Evolutionary conservation across 345 rosid genomes (phyloP).

Genomic region (Murraya paniculata): DNA sequence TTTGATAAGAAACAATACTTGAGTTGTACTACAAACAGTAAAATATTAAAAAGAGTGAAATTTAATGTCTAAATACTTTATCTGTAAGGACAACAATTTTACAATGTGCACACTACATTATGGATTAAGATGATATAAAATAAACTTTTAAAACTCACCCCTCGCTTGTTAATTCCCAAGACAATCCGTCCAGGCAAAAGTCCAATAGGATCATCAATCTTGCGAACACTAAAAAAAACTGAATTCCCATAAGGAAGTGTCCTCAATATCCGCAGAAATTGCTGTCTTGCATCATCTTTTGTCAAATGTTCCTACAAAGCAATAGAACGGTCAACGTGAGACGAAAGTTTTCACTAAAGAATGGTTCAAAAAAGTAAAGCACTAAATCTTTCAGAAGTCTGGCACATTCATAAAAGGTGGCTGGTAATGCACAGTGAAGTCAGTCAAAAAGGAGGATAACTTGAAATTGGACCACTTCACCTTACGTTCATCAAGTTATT

Average conservation of each 20-base stretch:
- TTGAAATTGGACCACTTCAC: background rate
- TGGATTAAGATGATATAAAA: background rate
- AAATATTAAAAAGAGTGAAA: no score
- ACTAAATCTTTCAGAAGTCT: background rate
- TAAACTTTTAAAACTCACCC: slow-evolving; percentile 53
- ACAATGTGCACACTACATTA: background rate
- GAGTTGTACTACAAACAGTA: background rate
- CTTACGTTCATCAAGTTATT: background rate
- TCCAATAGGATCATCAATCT: slow-evolving; percentile 98
- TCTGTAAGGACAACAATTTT: background rate
- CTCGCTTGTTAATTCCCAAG: slow-evolving; percentile 94
- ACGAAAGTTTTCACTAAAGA: slow-evolving; percentile 6
- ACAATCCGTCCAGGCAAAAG: slow-evolving; percentile 90
- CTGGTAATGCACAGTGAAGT: background rate
- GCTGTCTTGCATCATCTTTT: slow-evolving; percentile 97
- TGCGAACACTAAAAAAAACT: slow-evolving; percentile 86
- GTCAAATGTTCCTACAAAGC: slow-evolving; percentile 68
- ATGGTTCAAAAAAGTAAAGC: background rate
- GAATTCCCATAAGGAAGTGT: slow-evolving; percentile 93
- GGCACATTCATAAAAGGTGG: background rate
- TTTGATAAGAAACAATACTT: background rate
- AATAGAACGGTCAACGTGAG: slow-evolving; percentile 11
- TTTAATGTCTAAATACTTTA: background rate
- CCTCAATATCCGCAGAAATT: slow-evolving; percentile 76
- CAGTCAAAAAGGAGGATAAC: background rate